Evolutionary conservation across 139 green algal species (phyloP), one percentile per base, ranked within the genome.

Genomic region (Desmodesmus armatus): DNA sequence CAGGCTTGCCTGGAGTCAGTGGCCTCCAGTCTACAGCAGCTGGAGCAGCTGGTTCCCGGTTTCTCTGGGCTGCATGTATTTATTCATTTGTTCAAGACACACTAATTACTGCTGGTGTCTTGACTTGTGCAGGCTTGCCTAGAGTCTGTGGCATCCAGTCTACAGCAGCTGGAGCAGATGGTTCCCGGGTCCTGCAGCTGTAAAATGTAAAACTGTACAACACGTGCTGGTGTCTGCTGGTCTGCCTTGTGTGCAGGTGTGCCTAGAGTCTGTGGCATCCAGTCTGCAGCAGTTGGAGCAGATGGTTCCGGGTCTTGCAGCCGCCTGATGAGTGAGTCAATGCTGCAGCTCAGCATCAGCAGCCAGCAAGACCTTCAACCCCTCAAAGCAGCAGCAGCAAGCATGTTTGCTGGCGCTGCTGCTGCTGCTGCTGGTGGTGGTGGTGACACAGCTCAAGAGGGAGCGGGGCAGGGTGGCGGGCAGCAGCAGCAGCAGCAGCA

Each of bases 271-370:
- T 29, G 49, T 70, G 2, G 80, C 67, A 31, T 33, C 44, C 15
- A 6, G 39, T 1, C 55, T 86, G 29, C 67, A 80, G 27, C 67
- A 80, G 80, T 53, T 79, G 49, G 80, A 86, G 80, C 49, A 69
- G 49, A 25, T 63, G 39, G 27, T 81, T 2, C 80, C 80, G 3
- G 80, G 80, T n/a, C n/a, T 43, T 74, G 80, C 33, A 37, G 33
- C 7, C 58, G 69, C 13, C 33, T 86, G 69, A 25, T 86, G 27
- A 80, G 35, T 9, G 80, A 86, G 69, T 37, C 70, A 23, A 72
- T 86, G 69, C 65, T 86, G 40, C 80, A 80, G 69, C 80, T 86
- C 11, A 69, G 39, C n/a, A 51, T 86, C 80, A 86, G 66, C 60
- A 51, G 80, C 5, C 51, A 69, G 27, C 80, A 69, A 31, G 33